Evolutionary conservation across 441 rosid genomes (phyloP), one percentile per base, ranked within the genome.

Genomic region (Populus hybrid): DNA sequence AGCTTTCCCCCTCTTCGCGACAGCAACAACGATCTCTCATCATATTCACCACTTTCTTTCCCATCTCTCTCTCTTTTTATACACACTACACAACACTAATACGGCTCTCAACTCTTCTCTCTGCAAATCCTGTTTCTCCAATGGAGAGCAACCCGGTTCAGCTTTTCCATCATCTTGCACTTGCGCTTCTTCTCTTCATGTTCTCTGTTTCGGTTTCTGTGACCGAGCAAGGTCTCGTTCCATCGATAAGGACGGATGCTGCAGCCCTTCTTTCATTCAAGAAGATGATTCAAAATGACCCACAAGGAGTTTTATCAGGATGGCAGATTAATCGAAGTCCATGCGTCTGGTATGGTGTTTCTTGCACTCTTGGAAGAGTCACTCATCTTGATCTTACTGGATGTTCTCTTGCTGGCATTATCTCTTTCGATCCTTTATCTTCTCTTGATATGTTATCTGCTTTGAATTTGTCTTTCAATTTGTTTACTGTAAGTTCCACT

Each of bases 311-410:
- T 66, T 83, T 95, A 24, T 89, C 93, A 7, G 84, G 82, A 0
- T 95, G 99, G 99, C 35, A 83, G 72, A 85, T 85, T 18, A 73
- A 79, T 20, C 88, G 79, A 69, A 84, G 81, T 45, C 95, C 94
- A 29, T 93, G 99, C 80, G 74, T 71, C 76, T 95, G 92, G 88
- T 85, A 87, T 78, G 99, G 99, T 56, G 86, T 94, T 73, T 84
- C 93, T 64, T 95, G 99, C 86, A 76, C 90, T 35, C 79, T 64
- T 6, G 90, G 93, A 71, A 87, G 99, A 83, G 92, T 86, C 75
- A 83, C 88, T 28, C 92, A 88, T 82, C 88, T 95, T 65, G 89
- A 95, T 79, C 99, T 95, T 71, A 86, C 82, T 45, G 88, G 88
- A 29, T 76, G 83, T 73, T 81, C 79, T 64, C 93, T 95, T 76